Conservation (phyloP, 768 basidiomycete species). For the Boletus rubropictus region DNA sequence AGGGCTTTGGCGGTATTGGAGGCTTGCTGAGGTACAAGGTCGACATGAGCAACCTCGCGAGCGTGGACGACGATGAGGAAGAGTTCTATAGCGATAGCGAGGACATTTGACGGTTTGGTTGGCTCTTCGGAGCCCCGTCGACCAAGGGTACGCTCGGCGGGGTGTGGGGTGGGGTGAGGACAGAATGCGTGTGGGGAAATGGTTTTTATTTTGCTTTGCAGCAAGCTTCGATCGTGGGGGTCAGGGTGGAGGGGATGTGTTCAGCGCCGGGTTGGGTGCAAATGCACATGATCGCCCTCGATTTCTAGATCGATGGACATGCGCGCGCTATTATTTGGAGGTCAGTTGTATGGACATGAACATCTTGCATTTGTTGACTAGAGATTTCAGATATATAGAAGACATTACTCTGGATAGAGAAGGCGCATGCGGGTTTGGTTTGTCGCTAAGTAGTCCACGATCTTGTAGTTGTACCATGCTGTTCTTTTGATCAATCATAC, state of each 20-base stretch:
- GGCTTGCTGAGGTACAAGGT: constrained; percentile 96
- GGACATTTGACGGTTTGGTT: constrained; percentile 78
- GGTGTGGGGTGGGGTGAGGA: constrained; percentile 36
- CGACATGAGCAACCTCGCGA: constrained; percentile 78
- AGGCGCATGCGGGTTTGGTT: constrained; percentile 5
- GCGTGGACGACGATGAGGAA: constrained; percentile 72
- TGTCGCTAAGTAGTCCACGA: constrained; percentile 23
- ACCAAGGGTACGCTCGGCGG: constrained; percentile 61
- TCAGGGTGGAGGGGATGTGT: constrained; percentile 4
- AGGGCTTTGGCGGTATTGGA: constrained; percentile 97
- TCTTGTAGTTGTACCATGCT: constrained; percentile 25
- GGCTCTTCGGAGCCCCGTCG: constrained; percentile 81
- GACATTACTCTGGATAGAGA: constrained; percentile 14
- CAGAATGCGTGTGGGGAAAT: constrained; percentile 1
- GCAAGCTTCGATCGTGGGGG: neutral
- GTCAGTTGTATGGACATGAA: constrained; percentile 6
- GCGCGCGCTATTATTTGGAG: constrained; percentile 16
- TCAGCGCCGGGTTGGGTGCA: constrained; percentile 5
- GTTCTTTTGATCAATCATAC: constrained; percentile 25
- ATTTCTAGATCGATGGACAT: constrained; percentile 13
- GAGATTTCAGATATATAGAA: constrained; percentile 4
- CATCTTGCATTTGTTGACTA: constrained; percentile 4
- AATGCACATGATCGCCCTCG: constrained; percentile 2
- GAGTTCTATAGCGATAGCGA: constrained; percentile 78
- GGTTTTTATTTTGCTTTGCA: constrained; percentile 5